phyloP scores from a whole-genome alignment of 164 flowering plant genomes.

The Nelumbo lutea region DNA sequence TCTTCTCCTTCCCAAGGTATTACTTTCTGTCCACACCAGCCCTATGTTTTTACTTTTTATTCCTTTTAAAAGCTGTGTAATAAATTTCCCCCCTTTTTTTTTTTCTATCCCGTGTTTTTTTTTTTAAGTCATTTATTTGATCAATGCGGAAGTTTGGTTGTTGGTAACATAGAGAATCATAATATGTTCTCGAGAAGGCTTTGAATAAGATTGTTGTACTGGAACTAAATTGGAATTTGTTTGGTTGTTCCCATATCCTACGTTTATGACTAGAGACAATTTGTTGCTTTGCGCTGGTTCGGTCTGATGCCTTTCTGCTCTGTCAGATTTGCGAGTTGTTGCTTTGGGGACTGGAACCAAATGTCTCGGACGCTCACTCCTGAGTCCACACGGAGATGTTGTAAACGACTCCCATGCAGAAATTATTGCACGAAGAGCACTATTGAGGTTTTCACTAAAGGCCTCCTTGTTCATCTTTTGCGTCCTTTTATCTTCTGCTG shows the following conservation, averaged over 20 bases:
- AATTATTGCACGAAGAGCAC: conserved; percentile 70
- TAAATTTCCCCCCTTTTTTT: no score
- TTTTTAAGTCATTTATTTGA: no score
- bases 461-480: no score
- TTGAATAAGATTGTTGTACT: no score
- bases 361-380: conserved; percentile 30
- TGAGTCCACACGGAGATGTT: conserved; percentile 67
- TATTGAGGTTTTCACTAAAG: conserved; percentile 51
- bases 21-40: no score
- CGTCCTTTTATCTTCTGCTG: not conserved
- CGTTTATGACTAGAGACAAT: not conserved
- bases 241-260: no score
- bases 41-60: no score
- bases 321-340: conserved; percentile 66
- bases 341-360: conserved; percentile 27
- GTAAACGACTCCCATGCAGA: conserved; percentile 97
- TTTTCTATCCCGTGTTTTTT: no score
- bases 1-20: conserved; percentile 62
- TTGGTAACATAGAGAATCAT: not conserved
- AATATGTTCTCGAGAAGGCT: no score
- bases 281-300: not conserved
- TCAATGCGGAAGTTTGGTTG: not conserved
- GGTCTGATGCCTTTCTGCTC: not conserved
- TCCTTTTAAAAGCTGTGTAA: no score
- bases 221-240: no score